Base-by-base conservation (phyloP, 1,284 basidiomycete genomes). In the Pisolithus thermaeus region DNA sequence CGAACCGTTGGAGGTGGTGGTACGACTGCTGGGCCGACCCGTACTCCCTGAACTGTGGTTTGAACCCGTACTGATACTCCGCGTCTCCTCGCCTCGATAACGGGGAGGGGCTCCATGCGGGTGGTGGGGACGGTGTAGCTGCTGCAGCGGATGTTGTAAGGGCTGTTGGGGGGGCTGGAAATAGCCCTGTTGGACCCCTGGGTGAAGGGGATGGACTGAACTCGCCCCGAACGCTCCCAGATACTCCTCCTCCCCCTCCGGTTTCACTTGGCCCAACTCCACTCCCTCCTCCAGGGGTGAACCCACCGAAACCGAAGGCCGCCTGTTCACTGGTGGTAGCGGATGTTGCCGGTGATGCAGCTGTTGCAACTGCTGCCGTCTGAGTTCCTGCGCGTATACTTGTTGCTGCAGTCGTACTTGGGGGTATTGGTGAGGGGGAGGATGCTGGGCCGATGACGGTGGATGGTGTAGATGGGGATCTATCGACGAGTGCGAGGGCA, bases 401-500 rank as follows among this genome's bases (percentile, higher is more conserved):
- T 46, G 39, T 18, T 40, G 39, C 4, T 20, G 39, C 18, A 5
- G 39, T n/a, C 12, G 18, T 18, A n/a, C n/a, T 23, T 40, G 39
- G 22, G 12, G 39, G 22, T 40, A 12, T 35, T 12, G 32, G 5
- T 35, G 32, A 1, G 12, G 32, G 44, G 67, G 67, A 22, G 67
- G 67, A 22, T 56, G 51, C 3, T 61, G 57, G 11, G 16, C n/a
- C 39, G 32, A 35, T 14, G 32, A 35, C 32, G 5, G 32, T 35
- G 32, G 41, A 42, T 32, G 44, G 11, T 32, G 44, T 22, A 18
- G 44, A 32, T 36, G 64, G 60, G 59, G 65, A 49, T 52, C 62
- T 61, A 61, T 77, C 75, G 71, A 68, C 67, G 70, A 75, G 71
- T 64, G 73, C 74, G 71, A 78, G 73, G 59, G 72, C 66, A 58